Evolutionary conservation across 1,284 basidiomycete genomes (phyloP).

Genomic region (Heterobasidion parviporum): DNA sequence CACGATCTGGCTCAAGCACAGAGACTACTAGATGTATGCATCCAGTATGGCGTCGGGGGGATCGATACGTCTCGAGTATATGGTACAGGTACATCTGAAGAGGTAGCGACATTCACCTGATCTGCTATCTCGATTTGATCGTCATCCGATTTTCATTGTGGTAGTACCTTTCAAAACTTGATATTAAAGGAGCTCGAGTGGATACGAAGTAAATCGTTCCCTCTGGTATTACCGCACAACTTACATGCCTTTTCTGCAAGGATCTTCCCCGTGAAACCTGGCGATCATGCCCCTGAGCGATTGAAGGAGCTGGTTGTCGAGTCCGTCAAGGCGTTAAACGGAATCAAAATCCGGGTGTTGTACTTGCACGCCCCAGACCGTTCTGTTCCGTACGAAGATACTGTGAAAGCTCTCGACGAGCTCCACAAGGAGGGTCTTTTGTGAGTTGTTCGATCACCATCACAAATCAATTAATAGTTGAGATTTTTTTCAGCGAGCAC

Average conservation of each 20-base stretch:
- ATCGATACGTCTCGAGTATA: slow-evolving; percentile 45
- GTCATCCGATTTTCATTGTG: background rate
- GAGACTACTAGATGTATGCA: slow-evolving; percentile 38
- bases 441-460: slow-evolving; percentile 19
- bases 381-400: slow-evolving; percentile 37
- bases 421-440: slow-evolving; percentile 36
- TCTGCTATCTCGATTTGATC: background rate
- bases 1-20: slow-evolving; percentile 30
- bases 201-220: slow-evolving; percentile 37
- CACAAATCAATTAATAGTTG: background rate
- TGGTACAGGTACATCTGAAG: slow-evolving; percentile 41
- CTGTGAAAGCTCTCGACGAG: slow-evolving; percentile 32
- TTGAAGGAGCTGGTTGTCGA: slow-evolving; percentile 29
- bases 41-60: slow-evolving; percentile 33
- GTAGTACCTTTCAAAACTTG: slow-evolving; percentile 34
- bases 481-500: slow-evolving; percentile 25
- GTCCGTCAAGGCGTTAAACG: slow-evolving; percentile 28
- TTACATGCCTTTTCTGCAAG: slow-evolving; percentile 15
- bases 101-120: slow-evolving; percentile 18
- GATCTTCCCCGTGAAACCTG: slow-evolving; percentile 32
- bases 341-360: slow-evolving; percentile 31
- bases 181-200: slow-evolving; percentile 32
- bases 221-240: background rate
- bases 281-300: slow-evolving; percentile 28
- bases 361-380: slow-evolving; percentile 43